Evolutionary conservation across 768 basidiomycete genomes (phyloP), one percentile per base, ranked within the genome.

Genomic region (Botryobasidium botryosum): DNA sequence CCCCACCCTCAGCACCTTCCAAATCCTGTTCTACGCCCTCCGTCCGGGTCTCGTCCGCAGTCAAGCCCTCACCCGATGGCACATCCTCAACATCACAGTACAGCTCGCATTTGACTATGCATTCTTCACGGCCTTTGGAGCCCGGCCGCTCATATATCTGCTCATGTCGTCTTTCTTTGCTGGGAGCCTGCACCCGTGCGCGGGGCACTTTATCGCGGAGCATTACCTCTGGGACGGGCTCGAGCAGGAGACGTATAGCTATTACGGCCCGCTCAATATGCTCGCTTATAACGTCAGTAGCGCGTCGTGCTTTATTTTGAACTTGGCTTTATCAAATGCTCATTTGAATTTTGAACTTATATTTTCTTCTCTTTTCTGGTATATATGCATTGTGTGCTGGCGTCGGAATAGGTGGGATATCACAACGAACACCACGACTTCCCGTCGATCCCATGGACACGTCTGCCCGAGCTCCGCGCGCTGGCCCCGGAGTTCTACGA

Each of bases 341-440:
- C n/a, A n/a, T n/a, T n/a, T n/a, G n/a, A n/a, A n/a, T n/a, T n/a
- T n/a, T 53, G 10, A 37, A 45, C 24, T 31, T 24, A 43, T 32
- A 25, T 5, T 40, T 45, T 15, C 55, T 21, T 32, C 18, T 6
- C 35, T 28, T 10, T 12, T 45, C n/a, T n/a, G n/a, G n/a, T n/a
- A n/a, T n/a, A n/a, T n/a, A n/a, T n/a, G n/a, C n/a, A n/a, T n/a
- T n/a, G n/a, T n/a, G n/a, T n/a, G n/a, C n/a, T n/a, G n/a, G n/a
- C n/a, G n/a, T n/a, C n/a, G n/a, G n/a, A n/a, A 17, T 51, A 88
- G 85, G 86, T 96, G 52, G 94, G 94, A 31, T 97, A 96, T 58
- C 94, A 99, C 60, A 96, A 99, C 61, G 94, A 97, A 56, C 94
- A 99, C 62, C 94, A 99, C 62, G 94, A 99, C 63, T 97, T 99